Evolutionary conservation across 805 yeast genomes (phyloP).

Genomic region (Candida golubevii): DNA sequence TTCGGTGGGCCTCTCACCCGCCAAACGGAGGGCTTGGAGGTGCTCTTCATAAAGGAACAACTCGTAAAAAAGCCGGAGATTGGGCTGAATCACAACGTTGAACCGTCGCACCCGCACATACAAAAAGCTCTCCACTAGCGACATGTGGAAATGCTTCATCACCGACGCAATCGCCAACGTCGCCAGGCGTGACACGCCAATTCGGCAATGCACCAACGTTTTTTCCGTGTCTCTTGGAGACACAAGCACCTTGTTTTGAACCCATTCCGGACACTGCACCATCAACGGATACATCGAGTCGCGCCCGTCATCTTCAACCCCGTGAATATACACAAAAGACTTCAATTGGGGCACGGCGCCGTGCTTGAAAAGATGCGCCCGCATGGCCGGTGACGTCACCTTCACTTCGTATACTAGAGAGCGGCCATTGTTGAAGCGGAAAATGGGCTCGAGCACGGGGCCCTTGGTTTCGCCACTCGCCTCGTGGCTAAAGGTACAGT

Average conservation of each 20-base stretch:
- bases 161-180: conserved; percentile 11
- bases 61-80: conserved; percentile 34
- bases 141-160: conserved; percentile 13
- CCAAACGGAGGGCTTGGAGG: conserved; percentile 4
- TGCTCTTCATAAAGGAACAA: conserved; percentile 17
- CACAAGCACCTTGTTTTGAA: conserved; percentile 27
- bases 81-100: conserved; percentile 32
- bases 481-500: conserved; percentile 10
- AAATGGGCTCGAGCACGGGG: conserved; percentile 10
- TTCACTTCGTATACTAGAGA: conserved; percentile 10
- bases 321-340: conserved; percentile 26
- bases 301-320: conserved; percentile 37
- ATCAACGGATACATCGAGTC: conserved; percentile 30
- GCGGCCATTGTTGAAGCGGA: conserved; percentile 11
- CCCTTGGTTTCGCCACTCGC: conserved; percentile 6
- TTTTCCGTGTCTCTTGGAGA: conserved; percentile 13
- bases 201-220: conserved; percentile 13
- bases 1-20: neutral
- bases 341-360: conserved; percentile 12
- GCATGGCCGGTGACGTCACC: conserved; percentile 8
- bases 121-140: conserved; percentile 11
- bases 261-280: conserved; percentile 24
- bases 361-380: conserved; percentile 6
- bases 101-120: conserved; percentile 15
- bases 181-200: conserved; percentile 15